Percentiles rank a stretch among this genome's conserved stretches.
phyloP scores from a whole-genome alignment of 805 yeast species.

The Yamadazyma akitaensis region DNA sequence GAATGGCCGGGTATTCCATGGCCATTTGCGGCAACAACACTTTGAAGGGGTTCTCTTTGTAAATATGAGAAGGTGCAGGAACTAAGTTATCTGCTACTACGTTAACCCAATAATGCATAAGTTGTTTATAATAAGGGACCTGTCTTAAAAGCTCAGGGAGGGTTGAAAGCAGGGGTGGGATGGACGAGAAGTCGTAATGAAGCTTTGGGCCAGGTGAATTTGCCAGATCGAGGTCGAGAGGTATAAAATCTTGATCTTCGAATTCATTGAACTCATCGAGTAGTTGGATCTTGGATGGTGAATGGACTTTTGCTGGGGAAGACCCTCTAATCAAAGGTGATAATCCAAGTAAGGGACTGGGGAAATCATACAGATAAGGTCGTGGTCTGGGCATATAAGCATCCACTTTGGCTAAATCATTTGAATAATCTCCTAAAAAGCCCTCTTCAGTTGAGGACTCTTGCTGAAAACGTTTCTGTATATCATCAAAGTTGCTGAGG shows the following conservation, averaged over 20 bases:
- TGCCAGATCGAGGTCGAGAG: conserved; percentile 5
- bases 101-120: conserved; percentile 60
- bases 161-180: conserved; percentile 40
- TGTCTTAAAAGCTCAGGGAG: conserved; percentile 59
- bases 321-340: not conserved
- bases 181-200: conserved; percentile 10
- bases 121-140: conserved; percentile 57
- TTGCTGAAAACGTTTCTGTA: not conserved
- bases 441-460: conserved; percentile 13
- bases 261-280: not conserved
- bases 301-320: not conserved
- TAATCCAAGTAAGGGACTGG: not conserved
- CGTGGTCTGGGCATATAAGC: conserved; percentile 11
- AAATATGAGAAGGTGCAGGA: conserved; percentile 58
- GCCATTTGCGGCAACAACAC: conserved; percentile 67
- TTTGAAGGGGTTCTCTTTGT: conserved; percentile 63
- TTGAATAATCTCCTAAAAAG: conserved; percentile 26
- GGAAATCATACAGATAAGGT: not conserved
- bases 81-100: conserved; percentile 60
- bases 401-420: conserved; percentile 35
- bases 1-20: conserved; percentile 51
- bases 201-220: not conserved
- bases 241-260: conserved; percentile 4
- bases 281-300: not conserved
- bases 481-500: not conserved